Conservation (phyloP, 208 protist genomes). For the Acanthamoeba royreba region DNA sequence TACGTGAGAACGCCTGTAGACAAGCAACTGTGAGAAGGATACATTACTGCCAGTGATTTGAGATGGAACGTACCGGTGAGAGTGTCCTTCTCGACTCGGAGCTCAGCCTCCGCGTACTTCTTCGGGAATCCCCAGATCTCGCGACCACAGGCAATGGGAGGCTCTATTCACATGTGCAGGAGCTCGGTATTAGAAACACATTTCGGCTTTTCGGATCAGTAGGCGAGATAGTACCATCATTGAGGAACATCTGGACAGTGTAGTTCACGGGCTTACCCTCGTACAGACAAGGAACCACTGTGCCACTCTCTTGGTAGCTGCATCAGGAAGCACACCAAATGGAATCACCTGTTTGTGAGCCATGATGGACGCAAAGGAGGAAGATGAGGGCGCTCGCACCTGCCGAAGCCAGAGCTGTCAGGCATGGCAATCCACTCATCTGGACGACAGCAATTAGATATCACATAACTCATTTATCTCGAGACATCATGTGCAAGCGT, state of each 20-base stretch:
- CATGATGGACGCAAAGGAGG: too few species aligned
- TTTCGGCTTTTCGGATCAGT: too few species aligned
- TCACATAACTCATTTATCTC: too few species aligned
- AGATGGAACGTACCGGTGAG: neutral
- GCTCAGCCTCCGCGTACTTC: neutral
- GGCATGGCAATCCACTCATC: slow-evolving; percentile 41
- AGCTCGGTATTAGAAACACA: too few species aligned
- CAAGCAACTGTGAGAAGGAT: neutral
- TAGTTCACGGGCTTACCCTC: slow-evolving; percentile 23
- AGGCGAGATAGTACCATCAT: neutral
- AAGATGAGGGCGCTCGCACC: too few species aligned
- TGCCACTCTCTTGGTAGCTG: neutral
- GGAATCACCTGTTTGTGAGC: too few species aligned
- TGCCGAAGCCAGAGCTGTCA: slow-evolving; percentile 37
- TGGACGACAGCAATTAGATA: too few species aligned
- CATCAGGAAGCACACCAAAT: too few species aligned
- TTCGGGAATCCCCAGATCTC: slow-evolving; percentile 42
- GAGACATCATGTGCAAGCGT: too few species aligned
- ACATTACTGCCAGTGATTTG: too few species aligned
- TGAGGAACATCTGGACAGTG: slow-evolving; percentile 31
- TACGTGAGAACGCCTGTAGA: neutral
- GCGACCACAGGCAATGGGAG: neutral
- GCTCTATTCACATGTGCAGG: neutral
- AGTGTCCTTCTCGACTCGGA: slow-evolving; percentile 17
- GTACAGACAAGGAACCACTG: neutral